Conservation (phyloP, 495 filamentous ascomycete species). For the Xylaria intraflava region DNA sequence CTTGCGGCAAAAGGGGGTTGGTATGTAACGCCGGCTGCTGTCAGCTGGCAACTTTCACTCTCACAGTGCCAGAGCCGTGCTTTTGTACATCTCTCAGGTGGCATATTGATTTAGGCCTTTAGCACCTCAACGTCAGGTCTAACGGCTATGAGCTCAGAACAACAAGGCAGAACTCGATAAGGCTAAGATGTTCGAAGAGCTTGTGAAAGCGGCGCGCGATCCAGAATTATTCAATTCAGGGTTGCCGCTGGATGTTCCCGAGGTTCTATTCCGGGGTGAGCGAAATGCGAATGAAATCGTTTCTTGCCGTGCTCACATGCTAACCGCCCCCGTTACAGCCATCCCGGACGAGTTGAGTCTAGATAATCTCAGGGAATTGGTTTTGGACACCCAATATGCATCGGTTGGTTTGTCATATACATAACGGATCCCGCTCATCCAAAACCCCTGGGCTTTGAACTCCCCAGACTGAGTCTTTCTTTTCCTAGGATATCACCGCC, state of each 20-base stretch:
- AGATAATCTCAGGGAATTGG: neutral
- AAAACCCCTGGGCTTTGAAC: neutral
- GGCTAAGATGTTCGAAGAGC: conserved; percentile 2
- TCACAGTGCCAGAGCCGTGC: neutral
- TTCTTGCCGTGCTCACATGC: neutral
- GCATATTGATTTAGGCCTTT: neutral
- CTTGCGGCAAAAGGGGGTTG: no score
- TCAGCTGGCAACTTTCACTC: neutral
- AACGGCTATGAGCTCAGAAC: neutral
- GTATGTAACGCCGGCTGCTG: neutral
- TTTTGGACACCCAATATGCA: neutral
- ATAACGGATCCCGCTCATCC: neutral
- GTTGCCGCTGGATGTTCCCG: neutral
- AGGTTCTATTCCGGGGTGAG: neutral
- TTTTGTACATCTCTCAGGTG: neutral
- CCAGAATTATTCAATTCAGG: neutral
- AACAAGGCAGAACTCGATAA: neutral
- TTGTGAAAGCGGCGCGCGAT: neutral
- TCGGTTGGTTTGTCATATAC: neutral
- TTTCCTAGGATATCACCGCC: conserved; percentile 12
- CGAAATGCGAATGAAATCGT: neutral
- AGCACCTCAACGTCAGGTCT: neutral
- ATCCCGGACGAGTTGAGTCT: neutral
- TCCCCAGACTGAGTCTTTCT: neutral
- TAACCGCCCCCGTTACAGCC: conserved; percentile 1